Evolutionary conservation across 148 eudicot genomes (phyloP).

Genomic region (Vaccinium macrocarpon): DNA sequence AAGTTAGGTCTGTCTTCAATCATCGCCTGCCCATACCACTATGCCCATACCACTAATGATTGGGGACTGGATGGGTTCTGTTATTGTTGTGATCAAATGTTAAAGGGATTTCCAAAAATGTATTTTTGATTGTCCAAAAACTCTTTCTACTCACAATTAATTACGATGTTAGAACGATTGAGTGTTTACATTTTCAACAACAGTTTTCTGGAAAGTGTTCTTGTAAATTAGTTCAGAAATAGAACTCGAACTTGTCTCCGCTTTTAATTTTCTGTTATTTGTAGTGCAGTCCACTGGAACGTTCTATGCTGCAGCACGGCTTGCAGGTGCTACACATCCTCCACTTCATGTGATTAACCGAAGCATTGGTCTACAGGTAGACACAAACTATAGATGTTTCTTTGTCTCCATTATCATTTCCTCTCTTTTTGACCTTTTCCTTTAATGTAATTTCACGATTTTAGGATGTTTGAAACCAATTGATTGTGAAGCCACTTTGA

Average conservation of each 20-base stretch:
- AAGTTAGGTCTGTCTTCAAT: no score
- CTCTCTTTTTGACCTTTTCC: not conserved
- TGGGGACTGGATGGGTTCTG: no score
- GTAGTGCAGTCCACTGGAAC: conserved; percentile 83
- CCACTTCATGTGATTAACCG: conserved; percentile 82
- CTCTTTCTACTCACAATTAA: not conserved
- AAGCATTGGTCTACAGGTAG: conserved; percentile 94
- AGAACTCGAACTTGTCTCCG: not conserved
- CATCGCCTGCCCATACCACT: no score
- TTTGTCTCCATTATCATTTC: not conserved
- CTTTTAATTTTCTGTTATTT: not conserved
- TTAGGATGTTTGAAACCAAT: conserved; percentile 1
- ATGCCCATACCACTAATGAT: no score
- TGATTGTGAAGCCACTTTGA: not conserved
- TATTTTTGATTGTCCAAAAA: not conserved
- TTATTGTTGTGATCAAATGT: not conserved
- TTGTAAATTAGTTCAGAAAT: not conserved
- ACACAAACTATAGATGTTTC: not conserved
- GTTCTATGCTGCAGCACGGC: conserved; percentile 81
- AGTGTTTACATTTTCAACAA: not conserved
- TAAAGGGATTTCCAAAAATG: not conserved
- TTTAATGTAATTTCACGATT: not conserved
- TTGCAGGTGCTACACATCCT: conserved; percentile 90
- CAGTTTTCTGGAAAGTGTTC: not conserved
- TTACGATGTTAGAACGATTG: not conserved